Percentiles rank a stretch among this genome's conserved stretches.
These are phyloP conservation scores for Rhodotorula graminis DNA, from an alignment of 768 basidiomycete genomes.

Conservation along the genomic window DNA sequence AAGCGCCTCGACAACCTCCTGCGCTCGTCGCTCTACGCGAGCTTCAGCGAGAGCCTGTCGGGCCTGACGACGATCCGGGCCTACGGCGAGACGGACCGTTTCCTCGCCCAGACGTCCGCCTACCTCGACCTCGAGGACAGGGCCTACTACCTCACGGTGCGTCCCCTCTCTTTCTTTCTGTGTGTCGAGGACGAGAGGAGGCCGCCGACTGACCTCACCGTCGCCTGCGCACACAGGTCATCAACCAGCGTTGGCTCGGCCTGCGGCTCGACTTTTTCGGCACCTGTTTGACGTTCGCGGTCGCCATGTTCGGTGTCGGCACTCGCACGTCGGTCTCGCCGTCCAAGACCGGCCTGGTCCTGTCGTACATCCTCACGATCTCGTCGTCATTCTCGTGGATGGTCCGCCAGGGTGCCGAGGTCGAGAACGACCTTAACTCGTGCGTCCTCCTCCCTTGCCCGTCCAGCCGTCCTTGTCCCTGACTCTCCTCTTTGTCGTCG, in stretches of 20 bases:
- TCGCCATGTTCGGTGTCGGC: slow-evolving; percentile 71
- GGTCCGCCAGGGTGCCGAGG: slow-evolving; percentile 61
- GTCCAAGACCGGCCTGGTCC: slow-evolving; percentile 68
- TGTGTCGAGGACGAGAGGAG: too few species aligned
- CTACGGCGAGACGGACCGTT: slow-evolving; percentile 67
- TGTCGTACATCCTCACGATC: slow-evolving; percentile 54
- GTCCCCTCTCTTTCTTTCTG: slow-evolving; percentile 54
- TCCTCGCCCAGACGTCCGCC: slow-evolving; percentile 67
- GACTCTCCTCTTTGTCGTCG: slow-evolving; percentile 58
- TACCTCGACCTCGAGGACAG: slow-evolving; percentile 78
- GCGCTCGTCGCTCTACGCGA: slow-evolving; percentile 78
- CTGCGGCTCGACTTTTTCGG: slow-evolving; percentile 86
- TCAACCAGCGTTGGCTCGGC: slow-evolving; percentile 53
- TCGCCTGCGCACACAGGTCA: background rate
- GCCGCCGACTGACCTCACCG: too few species aligned
- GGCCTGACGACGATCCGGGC: slow-evolving; percentile 65
- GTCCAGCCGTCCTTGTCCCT: slow-evolving; percentile 31
- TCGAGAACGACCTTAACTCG: slow-evolving; percentile 10
- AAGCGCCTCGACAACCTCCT: slow-evolving; percentile 81
- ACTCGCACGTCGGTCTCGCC: slow-evolving; percentile 71
- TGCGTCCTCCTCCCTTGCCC: background rate
- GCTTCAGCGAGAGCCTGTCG: slow-evolving; percentile 84
- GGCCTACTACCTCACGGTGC: slow-evolving; percentile 78
- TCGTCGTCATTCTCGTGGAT: slow-evolving; percentile 64
- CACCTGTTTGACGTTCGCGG: slow-evolving; percentile 62